Percentiles rank a stretch among this genome's conserved stretches.
phyloP scores from a whole-genome alignment of 371 early-diverging fungal genomes.

The Gilbertella persicaria region DNA sequence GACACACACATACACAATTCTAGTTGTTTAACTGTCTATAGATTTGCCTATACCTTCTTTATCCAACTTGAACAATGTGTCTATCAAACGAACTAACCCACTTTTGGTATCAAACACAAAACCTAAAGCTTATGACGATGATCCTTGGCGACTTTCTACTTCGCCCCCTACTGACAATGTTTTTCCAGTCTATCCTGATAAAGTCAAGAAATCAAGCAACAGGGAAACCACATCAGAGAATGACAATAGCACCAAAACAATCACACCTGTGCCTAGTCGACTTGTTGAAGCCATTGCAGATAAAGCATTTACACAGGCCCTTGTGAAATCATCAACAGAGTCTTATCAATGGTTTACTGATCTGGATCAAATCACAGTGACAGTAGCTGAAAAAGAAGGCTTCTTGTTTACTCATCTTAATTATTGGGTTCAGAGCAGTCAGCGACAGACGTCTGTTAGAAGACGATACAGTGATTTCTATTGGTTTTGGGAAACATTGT shows the following conservation, averaged over 20 bases:
- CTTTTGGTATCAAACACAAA: slow-evolving; percentile 6
- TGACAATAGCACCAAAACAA: neutral
- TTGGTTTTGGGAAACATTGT: slow-evolving; percentile 45
- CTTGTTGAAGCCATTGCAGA: slow-evolving; percentile 4
- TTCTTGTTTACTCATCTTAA: slow-evolving; percentile 52
- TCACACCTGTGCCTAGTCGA: neutral
- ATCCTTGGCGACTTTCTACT: slow-evolving; percentile 22
- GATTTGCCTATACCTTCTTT: slow-evolving; percentile 34
- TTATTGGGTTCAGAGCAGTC: slow-evolving; percentile 44
- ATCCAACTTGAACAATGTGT: slow-evolving; percentile 23
- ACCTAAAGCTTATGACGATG: slow-evolving; percentile 22
- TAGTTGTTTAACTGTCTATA: slow-evolving; percentile 2
- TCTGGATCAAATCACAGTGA: slow-evolving; percentile 57
- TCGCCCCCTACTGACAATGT: slow-evolving; percentile 10
- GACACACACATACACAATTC: too few species aligned
- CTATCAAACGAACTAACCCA: slow-evolving; percentile 13
- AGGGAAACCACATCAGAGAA: slow-evolving; percentile 3
- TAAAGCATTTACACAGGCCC: slow-evolving; percentile 15
- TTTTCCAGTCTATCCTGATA: slow-evolving; percentile 9
- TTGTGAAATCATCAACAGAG: slow-evolving; percentile 20
- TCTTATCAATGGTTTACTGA: slow-evolving; percentile 50
- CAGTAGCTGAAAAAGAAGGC: slow-evolving; percentile 71
- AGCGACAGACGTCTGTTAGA: slow-evolving; percentile 39
- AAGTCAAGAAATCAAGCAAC: slow-evolving; percentile 1
- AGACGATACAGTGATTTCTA: slow-evolving; percentile 52